Conservation (phyloP, 495 filamentous ascomycete species). For the Pseudevernia furfuracea region DNA sequence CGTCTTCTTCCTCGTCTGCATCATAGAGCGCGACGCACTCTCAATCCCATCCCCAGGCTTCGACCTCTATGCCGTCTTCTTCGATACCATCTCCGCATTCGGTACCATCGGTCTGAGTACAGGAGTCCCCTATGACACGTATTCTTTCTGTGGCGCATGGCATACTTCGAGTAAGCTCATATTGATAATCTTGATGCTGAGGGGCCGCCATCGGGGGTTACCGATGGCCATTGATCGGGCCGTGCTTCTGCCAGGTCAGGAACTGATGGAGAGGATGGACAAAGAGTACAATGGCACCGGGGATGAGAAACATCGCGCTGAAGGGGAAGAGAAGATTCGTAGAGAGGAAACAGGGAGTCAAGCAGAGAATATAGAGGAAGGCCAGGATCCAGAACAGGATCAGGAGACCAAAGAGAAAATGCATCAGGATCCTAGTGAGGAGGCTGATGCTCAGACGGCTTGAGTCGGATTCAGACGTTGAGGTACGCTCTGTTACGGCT, state of each 20-base stretch:
- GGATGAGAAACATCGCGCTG: background rate
- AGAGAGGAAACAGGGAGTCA: background rate
- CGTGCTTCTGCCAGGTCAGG: background rate
- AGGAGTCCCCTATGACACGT: background rate
- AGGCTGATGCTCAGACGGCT: background rate
- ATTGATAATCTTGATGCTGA: background rate
- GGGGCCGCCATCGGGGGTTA: background rate
- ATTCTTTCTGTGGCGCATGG: conserved; percentile 6
- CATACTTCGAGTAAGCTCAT: conserved; percentile 4
- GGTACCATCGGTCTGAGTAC: background rate
- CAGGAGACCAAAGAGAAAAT: background rate
- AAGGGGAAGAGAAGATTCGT: background rate
- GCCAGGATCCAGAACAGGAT: background rate
- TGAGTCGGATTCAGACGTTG: too few species aligned
- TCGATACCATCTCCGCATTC: conserved; percentile 3
- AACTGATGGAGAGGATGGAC: conserved; percentile 7
- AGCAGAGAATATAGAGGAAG: background rate
- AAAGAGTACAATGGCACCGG: background rate
- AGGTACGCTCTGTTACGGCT: too few species aligned
- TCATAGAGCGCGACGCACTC: conserved; percentile 1
- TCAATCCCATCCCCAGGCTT: conserved; percentile 1
- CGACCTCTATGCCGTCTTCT: conserved; percentile 1
- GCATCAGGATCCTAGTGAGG: background rate
- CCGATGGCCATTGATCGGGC: conserved; percentile 1
- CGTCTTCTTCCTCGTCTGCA: conserved; percentile 4